phyloP scores from a whole-genome alignment of 177 flowering plant species.

The Telopea speciosissima region DNA sequence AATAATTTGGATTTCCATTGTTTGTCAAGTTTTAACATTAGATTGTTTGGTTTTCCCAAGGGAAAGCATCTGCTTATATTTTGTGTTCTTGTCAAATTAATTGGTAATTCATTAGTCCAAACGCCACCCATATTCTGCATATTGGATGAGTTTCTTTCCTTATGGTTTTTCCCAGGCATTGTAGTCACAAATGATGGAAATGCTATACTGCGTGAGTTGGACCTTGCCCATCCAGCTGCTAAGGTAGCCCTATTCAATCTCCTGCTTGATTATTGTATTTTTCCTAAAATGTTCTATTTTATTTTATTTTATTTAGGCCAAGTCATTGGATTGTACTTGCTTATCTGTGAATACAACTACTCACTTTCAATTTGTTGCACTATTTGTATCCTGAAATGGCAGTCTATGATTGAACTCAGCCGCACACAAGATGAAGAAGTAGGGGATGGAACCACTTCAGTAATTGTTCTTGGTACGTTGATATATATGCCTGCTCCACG shows the following conservation, averaged over 20 bases:
- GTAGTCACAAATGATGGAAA: slow-evolving; percentile 98
- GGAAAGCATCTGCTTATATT: too few relatives aligned
- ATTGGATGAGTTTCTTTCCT: too few relatives aligned
- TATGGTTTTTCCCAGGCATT: slow-evolving; percentile 46
- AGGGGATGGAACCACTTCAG: slow-evolving; percentile 99
- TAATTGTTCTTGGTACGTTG: slow-evolving; percentile 82
- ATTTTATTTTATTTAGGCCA: too few relatives aligned
- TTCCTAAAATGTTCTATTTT: too few relatives aligned
- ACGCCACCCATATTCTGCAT: too few relatives aligned
- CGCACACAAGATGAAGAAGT: slow-evolving; percentile 99
- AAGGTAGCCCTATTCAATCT: slow-evolving; percentile 39
- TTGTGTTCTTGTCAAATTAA: too few relatives aligned
- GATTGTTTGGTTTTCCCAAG: too few relatives aligned
- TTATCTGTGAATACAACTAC: background rate
- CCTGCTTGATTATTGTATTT: background rate
- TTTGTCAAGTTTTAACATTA: too few relatives aligned
- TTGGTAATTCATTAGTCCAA: too few relatives aligned
- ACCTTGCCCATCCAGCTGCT: slow-evolving; percentile 95
- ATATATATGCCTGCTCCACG: background rate
- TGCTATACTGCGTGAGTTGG: slow-evolving; percentile 88
- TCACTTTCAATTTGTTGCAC: background rate
- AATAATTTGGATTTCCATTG: too few relatives aligned
- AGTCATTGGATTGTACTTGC: too few relatives aligned
- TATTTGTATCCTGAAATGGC: slow-evolving; percentile 10
- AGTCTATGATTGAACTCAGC: slow-evolving; percentile 98